Base-by-base conservation (phyloP, 1,284 basidiomycete species). In the Omphalotus olearius region DNA sequence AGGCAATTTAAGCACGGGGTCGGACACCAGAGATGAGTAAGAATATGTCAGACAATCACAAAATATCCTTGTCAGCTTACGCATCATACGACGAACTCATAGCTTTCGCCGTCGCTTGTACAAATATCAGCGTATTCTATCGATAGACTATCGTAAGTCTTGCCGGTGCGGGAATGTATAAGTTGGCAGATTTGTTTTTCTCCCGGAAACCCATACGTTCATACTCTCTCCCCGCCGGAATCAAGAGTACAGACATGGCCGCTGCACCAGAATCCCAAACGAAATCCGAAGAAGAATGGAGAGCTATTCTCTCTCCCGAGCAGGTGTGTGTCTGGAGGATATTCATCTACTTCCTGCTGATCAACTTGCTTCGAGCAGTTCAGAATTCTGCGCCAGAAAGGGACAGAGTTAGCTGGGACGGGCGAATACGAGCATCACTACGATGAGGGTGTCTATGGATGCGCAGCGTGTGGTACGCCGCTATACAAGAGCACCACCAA, bases 401-500 rank as follows among this genome's bases (percentile, higher is more conserved):
- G 91, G 30, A 97, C 94, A 0, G 94, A 98, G 64, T 63, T 66
- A 13, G 71, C 91, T 13, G 83, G 85, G 1, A 91, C 87, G 0
- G 90, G 90, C 38, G 71, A 86, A 62, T 94, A 88, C 64, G 83
- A 96, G 60, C 80, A 91, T 55, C 78, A 80, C 67, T 71, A 70
- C 39, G 76, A 74, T 1, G 70, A 73, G 26, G 88, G 94, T 17
- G 75, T 87, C 0, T 98, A 96, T 66, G 67, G 65, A 37, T 91
- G 88, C 62, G 83, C 77, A 6, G 88, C 77, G 5, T 91, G 88
- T 64, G 74, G 71, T 23, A 79, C 85, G 5, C 80, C 86, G 0
- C 67, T 96, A 42, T 95, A 95, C 75, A 89, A 85, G 71, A 91
- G 90, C 61, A 78, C 76, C 28, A 93, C 91, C 57, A 98, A 98